Evolutionary conservation across 768 basidiomycete species (phyloP).

Genomic region (Tephrocybe sp.): DNA sequence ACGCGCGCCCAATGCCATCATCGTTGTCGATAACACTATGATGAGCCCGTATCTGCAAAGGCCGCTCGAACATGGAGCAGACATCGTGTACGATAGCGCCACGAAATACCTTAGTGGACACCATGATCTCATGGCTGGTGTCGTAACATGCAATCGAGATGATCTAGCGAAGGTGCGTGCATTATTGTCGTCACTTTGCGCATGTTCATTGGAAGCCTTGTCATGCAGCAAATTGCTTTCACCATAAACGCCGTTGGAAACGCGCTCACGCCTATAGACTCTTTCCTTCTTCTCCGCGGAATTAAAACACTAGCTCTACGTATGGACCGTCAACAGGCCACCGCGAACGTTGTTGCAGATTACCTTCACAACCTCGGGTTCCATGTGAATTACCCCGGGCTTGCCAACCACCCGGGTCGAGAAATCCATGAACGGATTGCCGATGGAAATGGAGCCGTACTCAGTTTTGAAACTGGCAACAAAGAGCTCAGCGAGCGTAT

Average conservation of each 20-base stretch:
- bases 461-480: slow-evolving; percentile 93
- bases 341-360: slow-evolving; percentile 79
- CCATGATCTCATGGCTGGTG: slow-evolving; percentile 98
- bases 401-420: slow-evolving; percentile 76
- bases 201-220: slow-evolving; percentile 9
- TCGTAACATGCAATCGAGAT: slow-evolving; percentile 89
- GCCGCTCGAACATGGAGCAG: slow-evolving; percentile 93
- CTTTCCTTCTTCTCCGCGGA: slow-evolving; percentile 92
- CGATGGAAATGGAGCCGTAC: slow-evolving; percentile 87
- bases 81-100: slow-evolving; percentile 96
- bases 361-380: slow-evolving; percentile 88
- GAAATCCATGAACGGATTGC: slow-evolving; percentile 92
- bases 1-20: slow-evolving; percentile 73
- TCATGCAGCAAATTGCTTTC: slow-evolving; percentile 77
- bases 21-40: slow-evolving; percentile 99
- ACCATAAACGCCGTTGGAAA: slow-evolving; percentile 93
- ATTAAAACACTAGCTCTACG: slow-evolving; percentile 95
- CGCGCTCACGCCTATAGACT: slow-evolving; percentile 93
- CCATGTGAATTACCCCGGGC: slow-evolving; percentile 89
- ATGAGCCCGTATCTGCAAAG: slow-evolving; percentile 98
- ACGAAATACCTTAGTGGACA: slow-evolving; percentile 98
- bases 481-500: slow-evolving; percentile 89
- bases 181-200: not conserved
- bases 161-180: slow-evolving; percentile 77
- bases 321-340: slow-evolving; percentile 91